Conservation (phyloP, 1,284 basidiomycete genomes). For the Coriolopsis trogii region DNA sequence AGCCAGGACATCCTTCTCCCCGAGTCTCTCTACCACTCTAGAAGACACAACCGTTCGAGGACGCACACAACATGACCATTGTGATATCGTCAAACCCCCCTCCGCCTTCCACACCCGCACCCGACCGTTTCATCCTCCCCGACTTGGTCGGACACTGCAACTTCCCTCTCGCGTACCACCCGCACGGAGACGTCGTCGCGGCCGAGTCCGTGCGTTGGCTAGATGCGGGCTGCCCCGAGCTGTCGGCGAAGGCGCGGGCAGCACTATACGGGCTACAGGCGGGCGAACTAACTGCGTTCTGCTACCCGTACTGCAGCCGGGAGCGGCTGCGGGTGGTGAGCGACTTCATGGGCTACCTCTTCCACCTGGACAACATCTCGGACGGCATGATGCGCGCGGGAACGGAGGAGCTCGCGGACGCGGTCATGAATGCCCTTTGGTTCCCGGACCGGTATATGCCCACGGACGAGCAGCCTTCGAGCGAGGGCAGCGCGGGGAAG, state of each 20-base stretch:
- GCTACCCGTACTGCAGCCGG: conserved; percentile 56
- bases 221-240: conserved; percentile 53
- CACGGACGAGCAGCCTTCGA: conserved; percentile 21
- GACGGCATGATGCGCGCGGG: conserved; percentile 39
- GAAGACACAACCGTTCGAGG: not conserved
- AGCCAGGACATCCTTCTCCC: too few relatives aligned
- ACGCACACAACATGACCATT: not conserved
- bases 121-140: conserved; percentile 54
- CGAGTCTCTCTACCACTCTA: not conserved
- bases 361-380: conserved; percentile 43
- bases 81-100: not conserved
- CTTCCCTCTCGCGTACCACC: conserved; percentile 56
- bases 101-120: conserved; percentile 1
- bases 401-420: conserved; percentile 35
- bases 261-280: conserved; percentile 63
- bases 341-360: conserved; percentile 44
- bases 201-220: conserved; percentile 64
- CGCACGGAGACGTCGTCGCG: conserved; percentile 55
- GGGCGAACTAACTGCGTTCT: conserved; percentile 67
- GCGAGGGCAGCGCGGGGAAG: conserved; percentile 30
- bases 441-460: conserved; percentile 37
- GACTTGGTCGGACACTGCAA: conserved; percentile 65
- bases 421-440: conserved; percentile 43
- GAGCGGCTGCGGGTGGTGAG: conserved; percentile 61
- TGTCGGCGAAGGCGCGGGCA: conserved; percentile 40